Evolutionary conservation across 177 flowering plant genomes (phyloP), one percentile per base, ranked within the genome.

Genomic region (Vitis hybrid): DNA sequence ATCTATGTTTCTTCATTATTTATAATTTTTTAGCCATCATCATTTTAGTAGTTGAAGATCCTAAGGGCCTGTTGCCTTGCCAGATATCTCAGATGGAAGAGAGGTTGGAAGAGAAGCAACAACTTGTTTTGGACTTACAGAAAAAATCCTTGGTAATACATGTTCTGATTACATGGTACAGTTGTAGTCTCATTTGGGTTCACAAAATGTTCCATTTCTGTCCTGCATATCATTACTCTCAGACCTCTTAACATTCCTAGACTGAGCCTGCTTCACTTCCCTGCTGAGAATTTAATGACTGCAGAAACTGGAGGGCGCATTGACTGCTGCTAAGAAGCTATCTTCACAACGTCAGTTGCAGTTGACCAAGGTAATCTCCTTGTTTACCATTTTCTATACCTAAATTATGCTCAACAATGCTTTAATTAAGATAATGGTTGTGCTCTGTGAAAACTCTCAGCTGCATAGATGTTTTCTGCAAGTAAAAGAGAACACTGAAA

Each of bases 281-380:
- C 23, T 30, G 23, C 66, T 66, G 21, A 61, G 49, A 66, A 39
- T 56, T 51, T 64, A 63, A 39, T 72, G 65, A 55, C 21, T 65
- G 72, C 83, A 93, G 98, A 89, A 79, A 78, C 61, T 93, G 79
- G 98, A 93, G 72, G 88, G 84, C 63, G 75, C 89, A 26, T 72
- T 93, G 80, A 74, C 83, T 11, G 39, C 76, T 52, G 86, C 89
- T 2, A 88, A 85, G 70, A 90, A 84, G 78, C 78, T 78, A 12
- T 70, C 87, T 68, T 89, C 87, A 64, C 78, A 81, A 11, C 91
- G 82, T 62, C 83, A 81, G 70, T 68, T 70, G 63, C 89, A 84
- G 52, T 79, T 93, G 82, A 78, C 75, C 67, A 88, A 87, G 94
- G 98, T 93, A 75, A 68, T 51, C 26, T 6, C 23, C 14, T 13